Evolutionary conservation across 1,284 basidiomycete genomes (phyloP).

Genomic region (Mycosarcoma maydis): DNA sequence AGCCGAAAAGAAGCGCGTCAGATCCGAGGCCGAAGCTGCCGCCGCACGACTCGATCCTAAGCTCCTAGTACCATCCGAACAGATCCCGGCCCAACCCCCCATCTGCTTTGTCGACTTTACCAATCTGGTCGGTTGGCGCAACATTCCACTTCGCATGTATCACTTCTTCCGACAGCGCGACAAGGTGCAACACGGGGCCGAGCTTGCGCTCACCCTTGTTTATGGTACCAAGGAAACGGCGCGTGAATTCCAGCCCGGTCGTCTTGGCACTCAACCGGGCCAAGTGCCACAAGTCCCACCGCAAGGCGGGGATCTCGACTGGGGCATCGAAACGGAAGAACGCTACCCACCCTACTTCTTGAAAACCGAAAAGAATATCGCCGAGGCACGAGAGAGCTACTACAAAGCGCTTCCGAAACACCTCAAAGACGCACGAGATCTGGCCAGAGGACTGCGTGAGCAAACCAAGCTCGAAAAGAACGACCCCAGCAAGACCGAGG

Average conservation of each 20-base stretch:
- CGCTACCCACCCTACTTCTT: slow-evolving; percentile 77
- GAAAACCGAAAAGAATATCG: slow-evolving; percentile 74
- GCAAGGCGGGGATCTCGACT: slow-evolving; percentile 75
- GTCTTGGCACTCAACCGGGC: slow-evolving; percentile 17
- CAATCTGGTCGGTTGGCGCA: slow-evolving; percentile 84
- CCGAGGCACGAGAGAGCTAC: slow-evolving; percentile 78
- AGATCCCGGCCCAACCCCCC: slow-evolving; percentile 81
- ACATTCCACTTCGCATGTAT: slow-evolving; percentile 88
- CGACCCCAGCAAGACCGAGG: slow-evolving; percentile 85
- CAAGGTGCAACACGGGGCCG: slow-evolving; percentile 80
- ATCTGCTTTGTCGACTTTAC: slow-evolving; percentile 87
- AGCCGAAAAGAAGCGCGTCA: slow-evolving; percentile 35
- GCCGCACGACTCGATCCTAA: slow-evolving; percentile 53
- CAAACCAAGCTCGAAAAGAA: slow-evolving; percentile 83
- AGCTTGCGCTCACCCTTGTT: slow-evolving; percentile 82
- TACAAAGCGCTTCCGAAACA: slow-evolving; percentile 78
- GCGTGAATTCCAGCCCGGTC: slow-evolving; percentile 72
- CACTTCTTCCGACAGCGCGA: slow-evolving; percentile 91
- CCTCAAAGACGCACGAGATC: slow-evolving; percentile 79
- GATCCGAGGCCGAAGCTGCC: slow-evolving; percentile 43
- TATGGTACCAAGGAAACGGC: slow-evolving; percentile 69
- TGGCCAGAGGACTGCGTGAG: slow-evolving; percentile 81
- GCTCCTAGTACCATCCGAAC: slow-evolving; percentile 71
- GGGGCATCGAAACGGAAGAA: slow-evolving; percentile 76
- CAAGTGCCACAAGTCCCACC: slow-evolving; percentile 43